Evolutionary conservation across 2,329 filamentous ascomycete genomes (phyloP), one percentile per base, ranked within the genome.

Genomic region (Monilinia polystroma): DNA sequence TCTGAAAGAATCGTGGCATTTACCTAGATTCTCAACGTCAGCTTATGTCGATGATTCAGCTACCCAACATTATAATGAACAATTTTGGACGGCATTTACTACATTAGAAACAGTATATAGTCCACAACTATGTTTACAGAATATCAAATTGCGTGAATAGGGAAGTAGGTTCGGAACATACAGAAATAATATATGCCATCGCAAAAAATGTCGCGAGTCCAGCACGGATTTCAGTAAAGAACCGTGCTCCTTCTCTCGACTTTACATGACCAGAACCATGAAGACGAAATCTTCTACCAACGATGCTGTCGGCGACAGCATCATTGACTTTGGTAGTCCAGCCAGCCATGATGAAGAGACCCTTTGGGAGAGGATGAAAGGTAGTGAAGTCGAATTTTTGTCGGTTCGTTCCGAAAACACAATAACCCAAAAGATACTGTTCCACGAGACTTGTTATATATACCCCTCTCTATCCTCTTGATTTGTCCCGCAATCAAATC

Each of bases 221-320:
- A 68, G 90, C 92, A 68, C 92, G 89, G 66, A 96, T 82, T 79
- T 96, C 92, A 57, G 91, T 96, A 74, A 91, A 87, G 81, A 96
- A 96, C 73, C 84, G 83, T 49, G 90, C 89, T 29, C 88, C 88
- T 75, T 91, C 71, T 66, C 70, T 76, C 68, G 77, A 72, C 55
- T 66, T 68, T 53, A 62, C 90, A 84, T 94, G 90, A 73, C 91
- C 91, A 54, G 86, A 92, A 71, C 90, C 90, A 69, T 96, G 91
- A 52, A 96, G 86, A 71, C 87, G 86, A 80, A 96, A 96, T 81
- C 88, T 91, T 71, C 83, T 81, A 68, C 91, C 91, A 68, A 92
- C 83, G 49, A 82, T 77, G 75, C 87, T 88, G 69, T 79, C 80
- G 68, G 90, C 91, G 71, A 93, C 83, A 68, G 71, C 73, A 69